phyloP scores from a whole-genome alignment of 169 alveolate species.

The Sarcocystis neurona region DNA sequence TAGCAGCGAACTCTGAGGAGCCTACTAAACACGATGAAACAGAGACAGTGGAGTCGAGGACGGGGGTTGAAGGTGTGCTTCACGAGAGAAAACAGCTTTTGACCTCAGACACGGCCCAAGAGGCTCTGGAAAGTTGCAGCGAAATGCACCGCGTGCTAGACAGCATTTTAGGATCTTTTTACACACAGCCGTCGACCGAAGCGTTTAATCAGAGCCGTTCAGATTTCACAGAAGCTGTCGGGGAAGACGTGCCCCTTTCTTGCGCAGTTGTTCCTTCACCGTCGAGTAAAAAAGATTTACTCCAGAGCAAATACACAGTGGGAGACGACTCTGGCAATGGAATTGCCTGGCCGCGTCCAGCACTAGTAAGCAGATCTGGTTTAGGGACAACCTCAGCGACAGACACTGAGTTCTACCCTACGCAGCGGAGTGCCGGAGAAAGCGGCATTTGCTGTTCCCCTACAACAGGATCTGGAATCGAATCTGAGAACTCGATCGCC shows the following conservation, averaged over 20 bases:
- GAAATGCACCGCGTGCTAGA: background rate
- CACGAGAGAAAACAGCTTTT: background rate
- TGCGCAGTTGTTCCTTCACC: background rate
- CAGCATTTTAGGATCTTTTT: background rate
- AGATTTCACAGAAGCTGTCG: background rate
- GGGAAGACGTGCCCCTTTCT: background rate
- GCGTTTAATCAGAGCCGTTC: too few species aligned
- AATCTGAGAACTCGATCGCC: background rate
- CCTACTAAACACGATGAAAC: background rate
- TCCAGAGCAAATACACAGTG: background rate
- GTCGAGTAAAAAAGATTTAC: background rate
- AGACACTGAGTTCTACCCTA: background rate
- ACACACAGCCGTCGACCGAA: background rate
- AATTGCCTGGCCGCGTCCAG: background rate
- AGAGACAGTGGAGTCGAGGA: background rate
- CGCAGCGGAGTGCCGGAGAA: background rate
- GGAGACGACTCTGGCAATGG: background rate
- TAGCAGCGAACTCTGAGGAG: background rate
- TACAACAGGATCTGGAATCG: background rate
- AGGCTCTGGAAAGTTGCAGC: background rate
- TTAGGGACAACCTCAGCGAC: too few species aligned
- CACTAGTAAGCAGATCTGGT: too few species aligned
- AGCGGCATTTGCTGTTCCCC: background rate
- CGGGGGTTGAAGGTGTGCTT: background rate
- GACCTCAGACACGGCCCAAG: background rate